Conservation (phyloP, 345 rosid species). For the Iberis pinnata region DNA sequence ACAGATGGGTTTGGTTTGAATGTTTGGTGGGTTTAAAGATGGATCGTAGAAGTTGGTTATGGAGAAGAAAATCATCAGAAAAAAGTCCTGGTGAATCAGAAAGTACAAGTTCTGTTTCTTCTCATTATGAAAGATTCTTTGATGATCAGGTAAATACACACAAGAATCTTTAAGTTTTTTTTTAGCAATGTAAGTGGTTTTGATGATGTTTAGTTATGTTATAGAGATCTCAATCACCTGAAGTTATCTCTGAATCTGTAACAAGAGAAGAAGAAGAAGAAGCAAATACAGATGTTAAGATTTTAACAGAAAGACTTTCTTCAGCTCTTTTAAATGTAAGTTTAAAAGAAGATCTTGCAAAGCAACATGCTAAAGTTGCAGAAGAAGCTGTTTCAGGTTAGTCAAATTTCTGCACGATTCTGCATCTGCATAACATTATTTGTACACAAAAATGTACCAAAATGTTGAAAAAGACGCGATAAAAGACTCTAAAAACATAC, state of each 20-base stretch:
- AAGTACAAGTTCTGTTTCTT: slow-evolving; percentile 58
- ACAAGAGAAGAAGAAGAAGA: slow-evolving; percentile 56
- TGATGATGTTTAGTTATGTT: not conserved
- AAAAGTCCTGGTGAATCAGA: slow-evolving; percentile 64
- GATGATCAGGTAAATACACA: slow-evolving; percentile 50
- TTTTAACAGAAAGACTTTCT: slow-evolving; percentile 57
- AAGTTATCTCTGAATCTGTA: slow-evolving; percentile 41
- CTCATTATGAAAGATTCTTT: slow-evolving; percentile 58
- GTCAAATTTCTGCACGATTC: no score
- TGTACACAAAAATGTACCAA: no score
- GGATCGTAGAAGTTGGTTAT: slow-evolving; percentile 73
- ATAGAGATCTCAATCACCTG: slow-evolving; percentile 52
- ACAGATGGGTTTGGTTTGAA: slow-evolving; percentile 21
- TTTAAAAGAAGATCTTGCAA: slow-evolving; percentile 76
- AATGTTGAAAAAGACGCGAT: no score
- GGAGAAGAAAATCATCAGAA: slow-evolving; percentile 68
- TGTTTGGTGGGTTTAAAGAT: slow-evolving; percentile 25
- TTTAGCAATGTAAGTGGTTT: no score
- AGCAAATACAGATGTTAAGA: slow-evolving; percentile 39
- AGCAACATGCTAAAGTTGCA: slow-evolving; percentile 89
- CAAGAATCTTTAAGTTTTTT: no score
- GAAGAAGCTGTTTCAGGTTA: slow-evolving; percentile 97
- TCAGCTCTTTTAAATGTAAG: slow-evolving; percentile 68
- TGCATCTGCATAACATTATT: no score
- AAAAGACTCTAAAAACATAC: no score